Base-by-base conservation (phyloP, 2,329 filamentous ascomycete species). In the Aspergillus pseudoviridinutans region DNA sequence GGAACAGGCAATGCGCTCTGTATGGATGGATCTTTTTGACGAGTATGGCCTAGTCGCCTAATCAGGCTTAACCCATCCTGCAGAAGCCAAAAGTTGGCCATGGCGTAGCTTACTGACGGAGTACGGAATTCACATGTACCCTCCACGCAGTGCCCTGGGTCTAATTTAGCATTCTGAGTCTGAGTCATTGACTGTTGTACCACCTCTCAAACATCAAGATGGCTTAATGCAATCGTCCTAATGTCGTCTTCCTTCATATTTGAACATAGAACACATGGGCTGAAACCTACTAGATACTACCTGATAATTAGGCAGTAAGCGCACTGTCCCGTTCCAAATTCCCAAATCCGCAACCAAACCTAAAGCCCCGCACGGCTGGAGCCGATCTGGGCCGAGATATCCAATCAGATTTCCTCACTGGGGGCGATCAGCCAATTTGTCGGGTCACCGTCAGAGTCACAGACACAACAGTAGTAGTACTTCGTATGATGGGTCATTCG, bases 311-410 rank as follows among this genome's bases (percentile, higher is more conserved):
- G 29, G 29, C 29, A 29, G 10, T 32, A 32, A 29, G 28, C 12
- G 29, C 29, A 32, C 9, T 22, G 20, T 22, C 20, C 50, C 4
- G 32, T 32, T 10, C 17, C 27, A n/a, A n/a, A 42, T 3, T 41
- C n/a, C 25, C n/a, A 29, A 41, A 32, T 27, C 27, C 24, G 20
- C 24, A 35, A n/a, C 47, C 46, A 54, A 49, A 25, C 49, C 28
- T 46, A 51, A 57, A 51, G 58, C 58, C 58, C 55, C 58, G 55
- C 55, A 55, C 50, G 58, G 55, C 44, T 50, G 50, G 46, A 28
- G 44, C 55, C 53, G 44, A 38, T 14, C 10, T 24, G 44, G 44
- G 44, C 8, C 12, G 10, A 14, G 27, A 25, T 24, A 6, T 6
- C 44, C 44, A 47, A 47, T 47, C 3, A 24, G 14, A 14, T 47